Conservation (phyloP, 345 rosid species). For the Euphorbia peplus region DNA sequence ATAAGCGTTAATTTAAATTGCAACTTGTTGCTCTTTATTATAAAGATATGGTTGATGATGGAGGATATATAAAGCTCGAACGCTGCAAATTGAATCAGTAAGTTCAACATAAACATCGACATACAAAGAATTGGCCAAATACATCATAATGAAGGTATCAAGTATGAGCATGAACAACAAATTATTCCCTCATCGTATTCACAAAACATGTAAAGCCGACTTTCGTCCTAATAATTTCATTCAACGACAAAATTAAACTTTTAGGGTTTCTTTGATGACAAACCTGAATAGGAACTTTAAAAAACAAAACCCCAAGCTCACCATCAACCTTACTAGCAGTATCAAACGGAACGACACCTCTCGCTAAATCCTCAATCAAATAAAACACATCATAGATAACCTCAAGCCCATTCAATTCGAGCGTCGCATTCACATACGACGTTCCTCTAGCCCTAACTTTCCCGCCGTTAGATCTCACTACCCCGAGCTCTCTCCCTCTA, state of each 20-base stretch:
- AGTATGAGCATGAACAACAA: neutral
- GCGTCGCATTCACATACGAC: slow-evolving; percentile 65
- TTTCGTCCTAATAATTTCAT: too few species aligned
- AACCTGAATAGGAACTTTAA: slow-evolving; percentile 67
- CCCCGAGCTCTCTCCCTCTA: slow-evolving; percentile 71
- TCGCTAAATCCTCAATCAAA: slow-evolving; percentile 65
- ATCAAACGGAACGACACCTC: slow-evolving; percentile 69
- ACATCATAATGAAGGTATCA: neutral
- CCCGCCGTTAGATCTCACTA: slow-evolving; percentile 55
- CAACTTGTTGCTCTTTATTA: neutral
- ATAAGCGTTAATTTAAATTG: neutral
- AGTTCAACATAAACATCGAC: neutral
- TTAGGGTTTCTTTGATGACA: too few species aligned
- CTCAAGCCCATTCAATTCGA: slow-evolving; percentile 70
- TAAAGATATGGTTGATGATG: neutral
- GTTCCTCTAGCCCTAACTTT: slow-evolving; percentile 55
- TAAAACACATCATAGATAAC: slow-evolving; percentile 67
- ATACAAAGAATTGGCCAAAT: neutral
- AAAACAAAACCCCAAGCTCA: slow-evolving; percentile 51
- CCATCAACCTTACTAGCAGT: slow-evolving; percentile 55
- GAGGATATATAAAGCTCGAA: neutral
- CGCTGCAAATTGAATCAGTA: neutral
- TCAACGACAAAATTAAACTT: too few species aligned
- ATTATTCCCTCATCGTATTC: too few species aligned
- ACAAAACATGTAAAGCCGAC: too few species aligned